Evolutionary conservation across 176 grass and related monocot genomes (phyloP), one percentile per base, ranked within the genome.

Genomic region (Saccharum spontaneum): DNA sequence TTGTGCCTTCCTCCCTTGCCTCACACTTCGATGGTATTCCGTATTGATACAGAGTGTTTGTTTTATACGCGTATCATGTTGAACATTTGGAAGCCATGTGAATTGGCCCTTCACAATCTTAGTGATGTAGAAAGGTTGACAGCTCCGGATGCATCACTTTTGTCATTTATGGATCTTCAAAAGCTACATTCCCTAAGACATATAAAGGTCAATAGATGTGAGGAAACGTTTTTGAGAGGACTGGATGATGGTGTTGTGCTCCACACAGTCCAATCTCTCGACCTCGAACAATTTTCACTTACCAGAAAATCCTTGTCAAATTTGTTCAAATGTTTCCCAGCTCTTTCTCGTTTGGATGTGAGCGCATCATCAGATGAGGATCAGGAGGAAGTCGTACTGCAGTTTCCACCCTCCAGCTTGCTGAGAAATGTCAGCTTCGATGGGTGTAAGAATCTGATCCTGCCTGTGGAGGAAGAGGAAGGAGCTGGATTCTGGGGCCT

Each of bases 391-490:
- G 14, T n/a, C 8, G 20, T 73, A 9, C 6, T 73, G 41, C 67
- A 52, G 1, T 30, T 79, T 4, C 84, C 67, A 5, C 24, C 67
- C 15, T 79, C 26, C 43, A 70, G 36, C n/a, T 71, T 66, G 8
- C 75, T 86, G 9, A 28, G 10, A 26, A 0, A 50, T 0, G 22
- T 86, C 3, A 0, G 0, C 0, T 3, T 81, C 0, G 0, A 0
- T 0, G 0, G 0, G 0, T 50, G 44, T 5, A 1, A 45, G 12
- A 83, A 24, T 17, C 12, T 83, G 41, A 10, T 75, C 24, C 28
- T 83, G 0, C 66, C 68, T 15, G 1, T 71, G 52, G 80, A 82
- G 23, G 80, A 43, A 8, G 80, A 82, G 22, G 79, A 41, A 14
- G 80, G 23, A 44, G 23, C 1, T 10, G 45, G 65, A 17, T 34